phyloP scores from a whole-genome alignment of 2,329 filamentous ascomycete genomes.

The Trichophyton simii region DNA sequence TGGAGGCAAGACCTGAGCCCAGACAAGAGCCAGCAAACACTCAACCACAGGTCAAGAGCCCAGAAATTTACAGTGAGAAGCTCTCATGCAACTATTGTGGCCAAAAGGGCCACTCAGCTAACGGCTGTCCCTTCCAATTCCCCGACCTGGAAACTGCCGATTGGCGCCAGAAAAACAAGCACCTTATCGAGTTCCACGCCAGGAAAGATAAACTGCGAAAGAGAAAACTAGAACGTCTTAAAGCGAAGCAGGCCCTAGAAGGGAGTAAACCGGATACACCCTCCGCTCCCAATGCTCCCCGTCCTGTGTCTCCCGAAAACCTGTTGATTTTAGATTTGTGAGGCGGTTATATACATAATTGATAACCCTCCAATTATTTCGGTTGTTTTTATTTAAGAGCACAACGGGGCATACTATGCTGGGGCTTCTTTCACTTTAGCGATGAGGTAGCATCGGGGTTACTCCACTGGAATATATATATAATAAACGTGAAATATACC shows the following conservation, averaged over 20 bases:
- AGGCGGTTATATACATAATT: background rate
- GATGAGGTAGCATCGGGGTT: background rate
- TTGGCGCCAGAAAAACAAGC: background rate
- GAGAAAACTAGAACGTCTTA: background rate
- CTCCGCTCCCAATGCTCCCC: background rate
- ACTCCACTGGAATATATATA: background rate
- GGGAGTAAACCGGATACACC: background rate
- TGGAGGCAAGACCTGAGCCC: background rate
- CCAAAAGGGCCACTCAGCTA: background rate
- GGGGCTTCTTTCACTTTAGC: background rate
- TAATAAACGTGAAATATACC: background rate
- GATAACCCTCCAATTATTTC: background rate
- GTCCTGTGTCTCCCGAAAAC: conserved; percentile 1
- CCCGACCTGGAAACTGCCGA: background rate
- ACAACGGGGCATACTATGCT: background rate
- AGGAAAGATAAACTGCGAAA: conserved; percentile 2
- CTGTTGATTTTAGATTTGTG: conserved; percentile 4
- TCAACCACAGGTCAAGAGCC: background rate
- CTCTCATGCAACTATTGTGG: conserved; percentile 2
- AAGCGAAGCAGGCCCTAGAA: background rate
- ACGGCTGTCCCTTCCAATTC: background rate
- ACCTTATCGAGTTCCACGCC: conserved; percentile 2
- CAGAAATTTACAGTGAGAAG: background rate
- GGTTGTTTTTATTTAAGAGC: background rate
- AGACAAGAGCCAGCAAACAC: background rate